A percentile compares a stretch with the other conserved stretches of the same genome.
phyloP scores from a whole-genome alignment of 176 grass and related monocot genomes.

The Rhipidocladum racemiflorum region DNA sequence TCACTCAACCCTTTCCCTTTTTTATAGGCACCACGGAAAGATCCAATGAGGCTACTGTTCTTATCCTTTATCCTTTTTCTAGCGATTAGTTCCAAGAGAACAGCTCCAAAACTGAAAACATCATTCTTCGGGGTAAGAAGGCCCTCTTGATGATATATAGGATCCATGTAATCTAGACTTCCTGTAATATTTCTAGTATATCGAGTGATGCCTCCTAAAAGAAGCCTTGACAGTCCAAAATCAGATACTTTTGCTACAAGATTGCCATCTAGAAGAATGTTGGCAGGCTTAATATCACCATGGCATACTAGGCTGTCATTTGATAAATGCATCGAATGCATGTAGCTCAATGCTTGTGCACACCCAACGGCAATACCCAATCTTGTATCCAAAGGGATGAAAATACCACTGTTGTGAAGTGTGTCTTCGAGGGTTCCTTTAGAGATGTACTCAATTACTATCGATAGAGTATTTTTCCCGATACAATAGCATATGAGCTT shows the following conservation, averaged over 20 bases:
- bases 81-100: slow-evolving; percentile 31
- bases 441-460: slow-evolving; percentile 17
- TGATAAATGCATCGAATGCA: slow-evolving; percentile 35
- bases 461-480: neutral
- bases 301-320: neutral
- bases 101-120: slow-evolving; percentile 31
- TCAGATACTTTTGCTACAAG: slow-evolving; percentile 5
- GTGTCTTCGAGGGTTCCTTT: slow-evolving; percentile 18
- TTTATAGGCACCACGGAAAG: neutral
- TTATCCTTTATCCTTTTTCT: slow-evolving; percentile 12
- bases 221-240: slow-evolving; percentile 27
- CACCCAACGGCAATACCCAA: slow-evolving; percentile 27
- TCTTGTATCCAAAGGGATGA: slow-evolving; percentile 16
- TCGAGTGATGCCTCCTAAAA: neutral
- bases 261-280: slow-evolving; percentile 27
- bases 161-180: slow-evolving; percentile 26
- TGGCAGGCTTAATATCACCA: slow-evolving; percentile 33
- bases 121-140: slow-evolving; percentile 7
- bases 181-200: slow-evolving; percentile 1
- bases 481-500: slow-evolving; percentile 19
- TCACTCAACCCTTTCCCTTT: neutral
- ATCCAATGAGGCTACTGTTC: neutral
- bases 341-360: slow-evolving; percentile 33
- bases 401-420: neutral
- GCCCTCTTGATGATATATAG: neutral